Evolutionary conservation across 2,329 filamentous ascomycete genomes (phyloP).

Genomic region (Neofusicoccum ribis): DNA sequence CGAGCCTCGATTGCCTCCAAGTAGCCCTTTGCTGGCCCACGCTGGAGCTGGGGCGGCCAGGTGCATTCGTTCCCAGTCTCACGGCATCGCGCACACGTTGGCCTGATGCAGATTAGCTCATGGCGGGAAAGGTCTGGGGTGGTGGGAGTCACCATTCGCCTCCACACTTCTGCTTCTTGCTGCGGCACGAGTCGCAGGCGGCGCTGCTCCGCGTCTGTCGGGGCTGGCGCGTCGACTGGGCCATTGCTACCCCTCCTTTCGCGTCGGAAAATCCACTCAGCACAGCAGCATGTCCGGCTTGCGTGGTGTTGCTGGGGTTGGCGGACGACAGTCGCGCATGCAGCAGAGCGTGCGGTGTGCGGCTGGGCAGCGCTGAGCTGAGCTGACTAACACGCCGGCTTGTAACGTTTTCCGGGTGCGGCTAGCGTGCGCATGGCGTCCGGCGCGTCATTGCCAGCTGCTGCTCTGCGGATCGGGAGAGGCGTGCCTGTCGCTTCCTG

Average conservation of each 20-base stretch:
- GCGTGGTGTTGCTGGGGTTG: not conserved
- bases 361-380: not conserved
- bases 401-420: not conserved
- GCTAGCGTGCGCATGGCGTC: not conserved
- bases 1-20: constrained; percentile 19
- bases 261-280: not conserved
- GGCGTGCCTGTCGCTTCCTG: not conserved
- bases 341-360: not conserved
- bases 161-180: constrained; percentile 20
- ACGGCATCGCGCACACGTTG: constrained; percentile 17
- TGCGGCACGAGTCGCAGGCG: constrained; percentile 19
- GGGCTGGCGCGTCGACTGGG: constrained; percentile 11
- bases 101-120: constrained; percentile 9
- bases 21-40: constrained; percentile 19
- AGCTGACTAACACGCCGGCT: not conserved
- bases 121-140: not conserved
- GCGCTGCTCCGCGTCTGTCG: constrained; percentile 19
- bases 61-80: constrained; percentile 17
- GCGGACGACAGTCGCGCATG: not conserved
- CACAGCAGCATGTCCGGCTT: not conserved
- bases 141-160: constrained; percentile 18
- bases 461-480: not conserved
- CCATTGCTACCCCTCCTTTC: constrained; percentile 3
- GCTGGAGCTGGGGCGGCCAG: constrained; percentile 19
- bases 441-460: not conserved